Percentiles rank a stretch among this genome's conserved stretches.
Evolutionary conservation across 163 green algal species (phyloP).

Genomic region (Chloromonas sp.): DNA sequence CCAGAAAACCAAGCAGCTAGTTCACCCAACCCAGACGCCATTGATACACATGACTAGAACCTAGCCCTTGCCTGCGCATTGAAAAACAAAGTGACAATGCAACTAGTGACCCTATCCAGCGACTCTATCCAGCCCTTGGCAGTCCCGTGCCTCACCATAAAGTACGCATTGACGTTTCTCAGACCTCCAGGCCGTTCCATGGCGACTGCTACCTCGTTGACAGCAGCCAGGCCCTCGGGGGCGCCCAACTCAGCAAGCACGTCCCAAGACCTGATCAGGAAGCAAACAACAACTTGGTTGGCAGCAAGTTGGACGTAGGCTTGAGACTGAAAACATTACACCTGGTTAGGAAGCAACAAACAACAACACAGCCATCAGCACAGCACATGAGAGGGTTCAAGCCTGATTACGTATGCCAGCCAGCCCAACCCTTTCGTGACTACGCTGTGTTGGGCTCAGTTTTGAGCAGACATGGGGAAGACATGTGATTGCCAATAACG

Average conservation of each 20-base stretch:
- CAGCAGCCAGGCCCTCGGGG: not conserved
- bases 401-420: too few relatives aligned
- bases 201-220: slow-evolving; percentile 6
- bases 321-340: not conserved
- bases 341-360: not conserved
- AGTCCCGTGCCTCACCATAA: slow-evolving; percentile 21
- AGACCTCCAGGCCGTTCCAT: slow-evolving; percentile 16
- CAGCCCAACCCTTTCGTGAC: too few relatives aligned
- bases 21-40: too few relatives aligned
- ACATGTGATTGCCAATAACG: not conserved
- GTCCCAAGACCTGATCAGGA: slow-evolving; percentile 1
- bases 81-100: too few relatives aligned
- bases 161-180: slow-evolving; percentile 35
- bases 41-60: too few relatives aligned
- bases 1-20: too few relatives aligned
- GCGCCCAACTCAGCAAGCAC: not conserved
- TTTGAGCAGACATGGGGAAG: not conserved
- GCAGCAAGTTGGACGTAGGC: not conserved
- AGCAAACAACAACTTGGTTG: not conserved
- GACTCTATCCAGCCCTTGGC: too few relatives aligned
- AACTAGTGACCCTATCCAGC: too few relatives aligned
- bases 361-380: not conserved
- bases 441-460: too few relatives aligned
- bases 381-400: not conserved
- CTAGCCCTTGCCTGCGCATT: too few relatives aligned